Percentiles rank a stretch among this genome's conserved stretches.
These are phyloP conservation scores for Xerocomus minutiporus DNA, from an alignment of 1,284 basidiomycete species.

Conservation along the genomic window DNA sequence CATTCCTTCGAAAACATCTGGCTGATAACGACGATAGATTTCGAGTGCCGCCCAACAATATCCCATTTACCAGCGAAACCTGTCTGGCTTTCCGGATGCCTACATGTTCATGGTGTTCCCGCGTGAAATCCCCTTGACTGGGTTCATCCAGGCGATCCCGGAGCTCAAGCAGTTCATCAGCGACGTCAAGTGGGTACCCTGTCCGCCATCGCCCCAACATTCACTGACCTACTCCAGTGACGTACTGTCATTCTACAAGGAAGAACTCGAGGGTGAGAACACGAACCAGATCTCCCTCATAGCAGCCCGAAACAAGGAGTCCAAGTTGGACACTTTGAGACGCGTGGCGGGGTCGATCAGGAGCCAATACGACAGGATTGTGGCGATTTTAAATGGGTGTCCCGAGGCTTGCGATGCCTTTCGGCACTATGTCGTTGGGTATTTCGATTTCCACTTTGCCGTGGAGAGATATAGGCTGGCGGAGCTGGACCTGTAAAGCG, in stretches of 20 bases:
- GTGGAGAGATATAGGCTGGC: conserved; percentile 2
- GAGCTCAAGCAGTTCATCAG: neutral
- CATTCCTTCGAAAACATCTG: neutral
- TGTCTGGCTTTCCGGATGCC: conserved; percentile 27
- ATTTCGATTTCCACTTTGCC: neutral
- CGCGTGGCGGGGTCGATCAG: conserved; percentile 15
- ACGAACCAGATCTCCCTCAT: neutral
- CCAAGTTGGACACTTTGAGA: conserved; percentile 22
- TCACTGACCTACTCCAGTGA: conserved; percentile 21
- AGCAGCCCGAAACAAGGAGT: neutral
- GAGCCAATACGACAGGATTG: conserved; percentile 1
- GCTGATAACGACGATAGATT: conserved; percentile 4
- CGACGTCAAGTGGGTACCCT: conserved; percentile 24
- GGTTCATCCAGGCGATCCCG: neutral
- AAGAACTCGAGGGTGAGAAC: conserved; percentile 30
- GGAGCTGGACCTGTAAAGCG: neutral
- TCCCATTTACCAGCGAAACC: conserved; percentile 23
- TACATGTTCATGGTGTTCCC: conserved; percentile 24
- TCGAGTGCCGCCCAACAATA: conserved; percentile 17
- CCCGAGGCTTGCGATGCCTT: neutral
- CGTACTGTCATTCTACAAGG: conserved; percentile 37
- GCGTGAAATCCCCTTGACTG: neutral
- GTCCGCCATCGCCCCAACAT: neutral
- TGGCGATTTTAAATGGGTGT: conserved; percentile 11
- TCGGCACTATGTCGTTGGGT: neutral